Evolutionary conservation across 257 asterid genomes (phyloP), one percentile per base, ranked within the genome.

Genomic region (Mitragyna speciosa): DNA sequence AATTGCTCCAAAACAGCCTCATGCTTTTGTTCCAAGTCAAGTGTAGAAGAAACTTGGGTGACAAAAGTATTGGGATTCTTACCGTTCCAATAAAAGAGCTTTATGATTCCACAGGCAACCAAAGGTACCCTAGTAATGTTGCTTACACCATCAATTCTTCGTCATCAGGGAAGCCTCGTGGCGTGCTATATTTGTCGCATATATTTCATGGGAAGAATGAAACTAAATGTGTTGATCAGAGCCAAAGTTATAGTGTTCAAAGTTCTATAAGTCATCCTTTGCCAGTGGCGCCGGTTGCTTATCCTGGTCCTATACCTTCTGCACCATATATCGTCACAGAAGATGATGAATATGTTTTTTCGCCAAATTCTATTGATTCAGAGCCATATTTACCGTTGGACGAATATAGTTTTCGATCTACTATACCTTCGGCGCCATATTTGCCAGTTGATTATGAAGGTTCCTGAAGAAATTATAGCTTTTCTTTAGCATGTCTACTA

Each of bases 171-270:
- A 82, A 72, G 58, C n/a, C 41, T 0, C 26, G 66, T 7, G 82
- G 85, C 3, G 71, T 82, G 58, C 12, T 82, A 24, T 71, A 82
- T 64, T 17, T 82, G 6, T 63, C 79, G 1, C 72, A 77, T 47
- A 49, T 77, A 61, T 82, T 82, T 39, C 33, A 43, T 0, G 14
- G 16, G 6, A 20, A 76, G 6, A n/a, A 63, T 12, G 31, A 5
- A 7, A 31, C 16, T 48, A 6, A 30, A 28, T 0, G 0, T n/a
- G 22, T 56, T 20, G 12, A 43, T 30, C 58, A 43, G 56, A 5
- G 26, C 0, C 16, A 8, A 8, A 56, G 10, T 56, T 20, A 56
- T 56, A 24, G 22, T 10, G 22, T 20, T 52, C 63, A 56, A 20
- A 56, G 8, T 56, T 56, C 26, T 7, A 17, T 24, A 24, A 58